Conservation (phyloP, 768 basidiomycete genomes). For the Amanita subjunquillea region DNA sequence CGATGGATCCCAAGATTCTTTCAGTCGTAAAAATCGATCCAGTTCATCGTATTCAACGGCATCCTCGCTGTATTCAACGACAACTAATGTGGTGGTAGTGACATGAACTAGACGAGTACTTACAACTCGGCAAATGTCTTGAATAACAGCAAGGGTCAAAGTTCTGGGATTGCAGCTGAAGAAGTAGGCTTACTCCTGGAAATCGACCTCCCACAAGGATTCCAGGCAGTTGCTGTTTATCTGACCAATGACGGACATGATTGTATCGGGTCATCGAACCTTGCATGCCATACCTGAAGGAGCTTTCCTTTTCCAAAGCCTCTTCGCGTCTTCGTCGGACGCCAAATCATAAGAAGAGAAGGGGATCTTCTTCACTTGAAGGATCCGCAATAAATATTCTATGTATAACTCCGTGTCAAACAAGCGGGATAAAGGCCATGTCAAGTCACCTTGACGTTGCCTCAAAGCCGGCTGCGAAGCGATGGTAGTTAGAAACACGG, state of each 20-base stretch:
- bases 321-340: slow-evolving; percentile 73
- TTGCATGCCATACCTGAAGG: slow-evolving; percentile 39
- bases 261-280: background rate
- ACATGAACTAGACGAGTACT: slow-evolving; percentile 14
- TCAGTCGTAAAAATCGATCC: slow-evolving; percentile 57
- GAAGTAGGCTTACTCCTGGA: slow-evolving; percentile 51
- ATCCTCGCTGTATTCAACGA: slow-evolving; percentile 47
- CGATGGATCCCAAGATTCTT: slow-evolving; percentile 53
- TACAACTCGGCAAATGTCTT: slow-evolving; percentile 73
- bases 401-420: slow-evolving; percentile 3
- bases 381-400: slow-evolving; percentile 76
- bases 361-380: slow-evolving; percentile 80
- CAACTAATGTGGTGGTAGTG: slow-evolving; percentile 1
- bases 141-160: slow-evolving; percentile 5
- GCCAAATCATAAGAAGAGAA: slow-evolving; percentile 81
- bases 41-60: slow-evolving; percentile 76
- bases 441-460: slow-evolving; percentile 61
- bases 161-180: background rate
- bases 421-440: background rate
- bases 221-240: slow-evolving; percentile 78
- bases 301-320: slow-evolving; percentile 73
- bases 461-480: slow-evolving; percentile 70
- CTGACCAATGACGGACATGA: slow-evolving; percentile 23
- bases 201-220: slow-evolving; percentile 70
- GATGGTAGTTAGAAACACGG: slow-evolving; percentile 82